Base-by-base conservation (phyloP, 208 protist genomes). In the Angomonas ambiguus region DNA sequence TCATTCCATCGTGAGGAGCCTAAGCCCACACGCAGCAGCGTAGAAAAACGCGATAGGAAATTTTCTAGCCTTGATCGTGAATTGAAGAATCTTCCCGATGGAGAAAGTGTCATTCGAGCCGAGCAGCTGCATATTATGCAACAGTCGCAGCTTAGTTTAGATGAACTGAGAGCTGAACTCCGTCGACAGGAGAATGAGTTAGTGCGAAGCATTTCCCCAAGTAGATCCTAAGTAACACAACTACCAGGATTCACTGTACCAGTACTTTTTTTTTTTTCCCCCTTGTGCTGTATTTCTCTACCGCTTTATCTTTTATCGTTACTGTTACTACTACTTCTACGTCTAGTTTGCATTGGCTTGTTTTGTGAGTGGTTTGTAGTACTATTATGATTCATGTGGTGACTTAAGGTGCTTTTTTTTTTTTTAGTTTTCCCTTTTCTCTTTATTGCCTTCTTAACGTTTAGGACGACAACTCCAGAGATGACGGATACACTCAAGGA, bases 231-330 rank as follows among this genome's bases (percentile, higher is more conserved):
- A 38, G 4, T 68, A 25, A 59, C n/a, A n/a, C n/a, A n/a, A n/a
- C n/a, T n/a, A n/a, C n/a, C n/a, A n/a, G n/a, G n/a, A 67, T 68
- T 58, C 69, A 67, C 58, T 69, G 74, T 55, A 67, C 62, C 66
- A 72, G 8, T 27, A 61, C 35, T 55, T 24, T 30, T 65, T 42
- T 49, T 10, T 53, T 67, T 60, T 28, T 28, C 57, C 11, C 32
- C 69, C n/a, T 67, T 70, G 11, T 16, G n/a, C 6, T 51, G 28
- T 11, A 31, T 18, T 55, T 65, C 35, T 41, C 38, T 32, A 22
- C 22, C 30, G n/a, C 53, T 10, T 51, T 38, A 51, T 32, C 33
- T 65, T 65, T 24, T 48, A 55, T 27, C 11, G 3, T 51, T 65
- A 45, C 4, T 65, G 24, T 25, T 25, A 48, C 25, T 53, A n/a